These are phyloP conservation scores for Schizosaccharomyces japonicus DNA, from an alignment of 805 yeast genomes.

Conservation along the genomic window DNA sequence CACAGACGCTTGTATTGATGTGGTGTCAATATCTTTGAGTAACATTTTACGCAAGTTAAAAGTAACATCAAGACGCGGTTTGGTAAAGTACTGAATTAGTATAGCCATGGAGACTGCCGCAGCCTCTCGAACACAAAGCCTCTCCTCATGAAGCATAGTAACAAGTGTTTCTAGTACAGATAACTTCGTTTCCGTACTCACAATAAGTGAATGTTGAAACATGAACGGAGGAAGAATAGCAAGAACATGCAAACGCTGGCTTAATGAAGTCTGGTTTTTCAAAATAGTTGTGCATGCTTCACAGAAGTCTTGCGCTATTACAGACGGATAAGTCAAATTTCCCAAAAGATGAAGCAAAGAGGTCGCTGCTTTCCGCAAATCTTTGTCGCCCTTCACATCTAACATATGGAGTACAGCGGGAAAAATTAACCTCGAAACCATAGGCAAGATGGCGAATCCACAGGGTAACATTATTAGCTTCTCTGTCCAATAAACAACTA, in stretches of 20 bases:
- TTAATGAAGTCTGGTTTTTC: background rate
- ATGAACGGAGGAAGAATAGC: background rate
- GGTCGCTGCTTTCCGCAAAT: background rate
- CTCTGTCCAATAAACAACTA: too few relatives aligned
- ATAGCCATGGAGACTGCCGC: background rate
- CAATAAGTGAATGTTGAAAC: background rate
- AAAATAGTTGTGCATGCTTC: background rate
- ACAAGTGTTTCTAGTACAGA: background rate
- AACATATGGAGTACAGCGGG: background rate
- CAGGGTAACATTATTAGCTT: too few relatives aligned
- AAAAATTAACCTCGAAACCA: too few relatives aligned
- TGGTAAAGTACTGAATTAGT: background rate
- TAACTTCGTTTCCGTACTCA: background rate
- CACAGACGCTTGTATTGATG: background rate
- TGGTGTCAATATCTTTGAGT: background rate
- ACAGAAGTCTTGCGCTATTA: background rate
- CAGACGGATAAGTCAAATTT: background rate
- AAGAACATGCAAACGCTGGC: background rate
- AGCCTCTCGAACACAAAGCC: background rate
- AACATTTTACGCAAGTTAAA: background rate
- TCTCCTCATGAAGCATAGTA: background rate
- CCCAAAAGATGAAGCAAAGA: background rate
- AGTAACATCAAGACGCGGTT: background rate
- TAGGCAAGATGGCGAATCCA: too few relatives aligned
- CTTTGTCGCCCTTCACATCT: background rate